Evolutionary conservation across 768 basidiomycete genomes (phyloP).

Genomic region (Tulasnella sp.): DNA sequence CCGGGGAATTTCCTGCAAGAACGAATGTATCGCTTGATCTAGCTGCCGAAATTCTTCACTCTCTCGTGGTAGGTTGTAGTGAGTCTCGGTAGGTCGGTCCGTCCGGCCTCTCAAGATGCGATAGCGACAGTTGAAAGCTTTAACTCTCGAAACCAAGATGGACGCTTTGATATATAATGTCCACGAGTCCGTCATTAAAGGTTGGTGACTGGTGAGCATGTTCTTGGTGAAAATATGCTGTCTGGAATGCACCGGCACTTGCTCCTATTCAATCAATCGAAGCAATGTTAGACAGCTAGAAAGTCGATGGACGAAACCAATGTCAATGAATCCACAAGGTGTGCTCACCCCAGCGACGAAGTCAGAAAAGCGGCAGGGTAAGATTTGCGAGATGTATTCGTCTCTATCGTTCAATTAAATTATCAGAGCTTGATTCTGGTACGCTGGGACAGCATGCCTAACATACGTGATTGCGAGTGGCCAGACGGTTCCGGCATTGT

Average conservation of each 20-base stretch:
- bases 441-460: background rate
- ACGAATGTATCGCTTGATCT: constrained; percentile 43
- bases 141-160: constrained; percentile 1
- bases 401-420: background rate
- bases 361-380: constrained; percentile 3
- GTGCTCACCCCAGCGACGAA: background rate
- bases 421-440: background rate
- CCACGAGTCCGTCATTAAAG: constrained; percentile 9
- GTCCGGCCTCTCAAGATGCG: background rate
- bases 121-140: constrained; percentile 10
- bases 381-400: constrained; percentile 2
- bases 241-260: background rate
- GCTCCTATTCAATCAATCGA: background rate
- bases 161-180: constrained; percentile 14
- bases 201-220: constrained; percentile 8
- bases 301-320: too few species aligned
- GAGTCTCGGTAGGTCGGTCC: background rate
- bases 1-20: constrained; percentile 45
- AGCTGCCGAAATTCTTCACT: constrained; percentile 53
- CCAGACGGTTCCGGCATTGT: background rate
- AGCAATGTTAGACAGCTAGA: background rate
- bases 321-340: too few species aligned
- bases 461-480: background rate
- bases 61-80: constrained; percentile 30
- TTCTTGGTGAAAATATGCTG: constrained; percentile 1